A percentile compares a stretch with the other conserved stretches of the same genome.
These are phyloP conservation scores for Urochloa ruziziensis DNA, from an alignment of 176 grass and related monocot genomes.

Conservation along the genomic window DNA sequence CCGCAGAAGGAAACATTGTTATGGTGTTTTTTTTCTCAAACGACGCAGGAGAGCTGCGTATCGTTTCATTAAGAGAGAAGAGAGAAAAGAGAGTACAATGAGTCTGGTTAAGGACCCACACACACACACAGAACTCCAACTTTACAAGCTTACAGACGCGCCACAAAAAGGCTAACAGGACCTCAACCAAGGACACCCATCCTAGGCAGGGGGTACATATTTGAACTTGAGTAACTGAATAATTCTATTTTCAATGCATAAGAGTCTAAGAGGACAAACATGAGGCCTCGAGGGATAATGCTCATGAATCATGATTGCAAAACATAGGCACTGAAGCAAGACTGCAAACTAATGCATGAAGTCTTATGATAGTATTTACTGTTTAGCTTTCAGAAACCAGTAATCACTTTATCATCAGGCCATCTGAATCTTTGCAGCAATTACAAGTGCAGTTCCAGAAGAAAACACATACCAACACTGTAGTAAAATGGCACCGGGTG, in stretches of 20 bases:
- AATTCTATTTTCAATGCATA: not conserved
- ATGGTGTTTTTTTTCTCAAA: no score
- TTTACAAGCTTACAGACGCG: no score
- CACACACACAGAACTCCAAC: no score
- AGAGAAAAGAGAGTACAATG: no score
- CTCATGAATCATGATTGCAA: not conserved
- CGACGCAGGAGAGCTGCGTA: no score
- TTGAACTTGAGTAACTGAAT: not conserved
- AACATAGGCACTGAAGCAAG: no score
- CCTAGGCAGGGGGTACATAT: no score
- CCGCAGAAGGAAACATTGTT: not conserved
- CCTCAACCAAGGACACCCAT: no score
- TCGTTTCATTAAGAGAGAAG: no score
- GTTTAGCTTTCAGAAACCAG: not conserved
- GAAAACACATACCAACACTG: slow-evolving; percentile 55
- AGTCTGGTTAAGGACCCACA: no score
- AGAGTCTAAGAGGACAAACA: not conserved
- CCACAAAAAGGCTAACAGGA: no score
- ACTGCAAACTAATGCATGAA: not conserved
- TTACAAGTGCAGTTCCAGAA: not conserved
- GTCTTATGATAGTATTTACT: not conserved
- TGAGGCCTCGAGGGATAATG: not conserved
- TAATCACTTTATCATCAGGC: not conserved
- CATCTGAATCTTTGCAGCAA: not conserved
- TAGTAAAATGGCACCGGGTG: slow-evolving; percentile 89